Conservation (phyloP, 495 filamentous ascomycete species). For the Xylaria castorea region DNA sequence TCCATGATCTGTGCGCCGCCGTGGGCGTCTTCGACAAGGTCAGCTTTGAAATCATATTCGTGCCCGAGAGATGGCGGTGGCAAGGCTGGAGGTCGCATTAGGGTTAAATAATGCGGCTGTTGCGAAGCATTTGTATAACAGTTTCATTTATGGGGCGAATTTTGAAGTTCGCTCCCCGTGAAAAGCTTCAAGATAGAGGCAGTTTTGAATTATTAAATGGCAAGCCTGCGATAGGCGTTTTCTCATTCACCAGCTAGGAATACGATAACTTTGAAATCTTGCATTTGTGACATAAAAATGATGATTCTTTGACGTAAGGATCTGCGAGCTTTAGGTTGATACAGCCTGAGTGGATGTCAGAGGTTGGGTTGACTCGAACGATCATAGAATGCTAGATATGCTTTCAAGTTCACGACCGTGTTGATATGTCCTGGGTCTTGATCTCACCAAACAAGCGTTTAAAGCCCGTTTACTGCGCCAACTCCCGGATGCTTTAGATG, state of each 20-base stretch:
- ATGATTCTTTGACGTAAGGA: neutral
- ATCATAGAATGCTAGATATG: neutral
- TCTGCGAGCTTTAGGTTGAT: neutral
- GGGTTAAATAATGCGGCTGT: neutral
- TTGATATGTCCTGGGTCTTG: too few relatives aligned
- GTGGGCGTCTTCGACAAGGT: constrained; percentile 77
- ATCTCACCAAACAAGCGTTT: too few relatives aligned
- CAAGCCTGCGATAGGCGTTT: neutral
- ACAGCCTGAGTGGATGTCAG: neutral
- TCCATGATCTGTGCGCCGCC: constrained; percentile 79
- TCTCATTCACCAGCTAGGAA: neutral
- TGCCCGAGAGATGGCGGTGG: constrained; percentile 53
- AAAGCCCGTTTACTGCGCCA: too few relatives aligned
- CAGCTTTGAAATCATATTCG: constrained; percentile 75
- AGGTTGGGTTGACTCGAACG: neutral
- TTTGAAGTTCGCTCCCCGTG: neutral
- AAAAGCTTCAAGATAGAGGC: neutral
- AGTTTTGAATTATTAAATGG: neutral
- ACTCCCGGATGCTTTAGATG: too few relatives aligned
- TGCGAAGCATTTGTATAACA: neutral
- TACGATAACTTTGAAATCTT: neutral
- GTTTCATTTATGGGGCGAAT: neutral
- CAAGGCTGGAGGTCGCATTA: constrained; percentile 28
- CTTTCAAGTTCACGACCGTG: too few relatives aligned
- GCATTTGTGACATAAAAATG: neutral